Percentiles rank a stretch among this genome's conserved stretches.
Conservation (phyloP, 768 basidiomycete species). For the Punctularia strigosozonata region DNA sequence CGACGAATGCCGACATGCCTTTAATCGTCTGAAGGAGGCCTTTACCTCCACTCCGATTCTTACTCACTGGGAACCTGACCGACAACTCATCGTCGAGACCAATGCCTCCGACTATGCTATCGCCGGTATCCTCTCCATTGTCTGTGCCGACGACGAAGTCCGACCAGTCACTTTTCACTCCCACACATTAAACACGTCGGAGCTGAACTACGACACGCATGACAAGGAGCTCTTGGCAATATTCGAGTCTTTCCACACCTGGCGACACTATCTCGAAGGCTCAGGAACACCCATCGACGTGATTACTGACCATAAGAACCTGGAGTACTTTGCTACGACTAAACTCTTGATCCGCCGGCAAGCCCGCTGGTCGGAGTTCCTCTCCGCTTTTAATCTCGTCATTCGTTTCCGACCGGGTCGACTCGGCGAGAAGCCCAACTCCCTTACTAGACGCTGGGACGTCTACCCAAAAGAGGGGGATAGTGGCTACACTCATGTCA, state of each 20-base stretch:
- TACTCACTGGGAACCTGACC: constrained; percentile 18
- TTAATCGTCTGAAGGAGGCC: not conserved
- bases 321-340: constrained; percentile 14
- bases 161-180: constrained; percentile 17
- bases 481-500: constrained; percentile 10
- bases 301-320: constrained; percentile 15
- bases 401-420: not conserved
- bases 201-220: constrained; percentile 23
- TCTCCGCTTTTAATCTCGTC: constrained; percentile 21
- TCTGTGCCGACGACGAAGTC: constrained; percentile 4
- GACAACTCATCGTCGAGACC: constrained; percentile 13
- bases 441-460: constrained; percentile 12
- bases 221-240: constrained; percentile 27
- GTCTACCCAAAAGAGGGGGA: constrained; percentile 14
- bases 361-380: constrained; percentile 22
- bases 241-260: constrained; percentile 13
- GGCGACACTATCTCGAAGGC: constrained; percentile 13
- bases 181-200: constrained; percentile 9
- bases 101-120: constrained; percentile 22
- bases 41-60: not conserved
- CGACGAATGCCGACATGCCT: too few species aligned
- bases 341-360: constrained; percentile 16
- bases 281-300: constrained; percentile 8
- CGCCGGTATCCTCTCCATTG: constrained; percentile 5
- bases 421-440: constrained; percentile 6